Percentiles rank a stretch among this genome's conserved stretches.
These are phyloP conservation scores for Stagonosporopsis vannaccii DNA, from an alignment of 2,329 filamentous ascomycete genomes.

Conservation along the genomic window DNA sequence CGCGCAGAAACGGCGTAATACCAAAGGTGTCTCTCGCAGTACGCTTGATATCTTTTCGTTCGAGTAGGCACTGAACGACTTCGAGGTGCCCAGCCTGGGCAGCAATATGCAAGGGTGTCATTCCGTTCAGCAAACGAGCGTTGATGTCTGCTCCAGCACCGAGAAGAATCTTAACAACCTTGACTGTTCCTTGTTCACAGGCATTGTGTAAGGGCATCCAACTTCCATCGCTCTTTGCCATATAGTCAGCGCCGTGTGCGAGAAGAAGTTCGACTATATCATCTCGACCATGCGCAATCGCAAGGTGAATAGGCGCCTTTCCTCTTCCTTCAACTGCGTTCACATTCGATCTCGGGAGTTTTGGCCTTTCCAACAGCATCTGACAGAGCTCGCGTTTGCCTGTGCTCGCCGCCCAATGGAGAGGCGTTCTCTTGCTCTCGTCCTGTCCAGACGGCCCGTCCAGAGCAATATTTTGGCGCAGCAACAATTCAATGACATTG, in stretches of 20 bases:
- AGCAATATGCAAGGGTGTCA: constrained; percentile 50
- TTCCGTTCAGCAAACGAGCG: constrained; percentile 42
- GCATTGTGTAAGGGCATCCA: constrained; percentile 48
- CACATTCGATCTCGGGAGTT: constrained; percentile 38
- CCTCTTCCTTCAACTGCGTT: constrained; percentile 45
- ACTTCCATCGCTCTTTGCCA: constrained; percentile 44
- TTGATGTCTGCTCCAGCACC: constrained; percentile 44
- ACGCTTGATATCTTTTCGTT: constrained; percentile 46
- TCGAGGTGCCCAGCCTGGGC: constrained; percentile 46
- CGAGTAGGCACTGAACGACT: constrained; percentile 48
- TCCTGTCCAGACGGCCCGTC: constrained; percentile 53
- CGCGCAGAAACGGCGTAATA: constrained; percentile 53
- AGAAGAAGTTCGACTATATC: constrained; percentile 47
- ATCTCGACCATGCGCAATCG: constrained; percentile 44
- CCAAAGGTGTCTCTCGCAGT: constrained; percentile 53
- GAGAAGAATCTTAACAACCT: constrained; percentile 42
- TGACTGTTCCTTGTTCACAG: constrained; percentile 43
- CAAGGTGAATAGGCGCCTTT: constrained; percentile 48
- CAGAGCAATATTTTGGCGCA: constrained; percentile 50
- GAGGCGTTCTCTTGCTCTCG: constrained; percentile 59
- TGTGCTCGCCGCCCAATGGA: constrained; percentile 67
- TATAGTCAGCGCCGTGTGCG: constrained; percentile 40
- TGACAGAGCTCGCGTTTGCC: constrained; percentile 61
- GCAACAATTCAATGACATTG: constrained; percentile 53
- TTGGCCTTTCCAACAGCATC: constrained; percentile 52